These are phyloP conservation scores for Ascochyta koolunga DNA, from an alignment of 2,329 filamentous ascomycete genomes.

Conservation along the genomic window DNA sequence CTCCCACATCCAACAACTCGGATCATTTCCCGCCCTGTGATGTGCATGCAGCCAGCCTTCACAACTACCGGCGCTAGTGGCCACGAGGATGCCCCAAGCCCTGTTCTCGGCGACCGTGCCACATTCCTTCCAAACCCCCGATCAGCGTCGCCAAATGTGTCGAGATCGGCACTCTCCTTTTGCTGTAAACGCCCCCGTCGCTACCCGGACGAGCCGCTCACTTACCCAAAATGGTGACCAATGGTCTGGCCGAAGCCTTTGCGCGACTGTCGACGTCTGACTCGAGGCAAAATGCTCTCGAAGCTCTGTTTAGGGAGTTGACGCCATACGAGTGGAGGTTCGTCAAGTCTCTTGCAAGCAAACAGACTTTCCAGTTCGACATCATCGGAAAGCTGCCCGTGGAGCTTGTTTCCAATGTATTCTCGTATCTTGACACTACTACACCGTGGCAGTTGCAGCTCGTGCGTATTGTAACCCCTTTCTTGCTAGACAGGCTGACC, in stretches of 20 bases:
- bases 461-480: slow-evolving; percentile 24
- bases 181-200: neutral
- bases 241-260: slow-evolving; percentile 20
- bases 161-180: slow-evolving; percentile 3
- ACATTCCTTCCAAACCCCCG: neutral
- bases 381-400: slow-evolving; percentile 45
- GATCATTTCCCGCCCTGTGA: slow-evolving; percentile 6
- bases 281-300: slow-evolving; percentile 30
- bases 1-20: neutral
- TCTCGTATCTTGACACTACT: slow-evolving; percentile 41
- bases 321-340: slow-evolving; percentile 41
- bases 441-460: slow-evolving; percentile 36
- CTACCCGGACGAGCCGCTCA: neutral
- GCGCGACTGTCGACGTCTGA: slow-evolving; percentile 17
- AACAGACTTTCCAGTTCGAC: slow-evolving; percentile 39
- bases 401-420: slow-evolving; percentile 47
- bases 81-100: slow-evolving; percentile 9
- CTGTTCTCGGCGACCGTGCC: neutral
- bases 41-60: slow-evolving; percentile 8
- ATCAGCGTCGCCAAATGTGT: slow-evolving; percentile 2
- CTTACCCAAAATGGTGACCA: slow-evolving; percentile 4
- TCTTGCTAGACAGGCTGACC: neutral
- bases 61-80: slow-evolving; percentile 14
- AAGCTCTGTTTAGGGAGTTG: slow-evolving; percentile 31
- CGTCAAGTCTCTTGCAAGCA: slow-evolving; percentile 23